A percentile compares a stretch with the other conserved stretches of the same genome.
Conservation (phyloP, 306 rosid species). For the Rubus idaeus region DNA sequence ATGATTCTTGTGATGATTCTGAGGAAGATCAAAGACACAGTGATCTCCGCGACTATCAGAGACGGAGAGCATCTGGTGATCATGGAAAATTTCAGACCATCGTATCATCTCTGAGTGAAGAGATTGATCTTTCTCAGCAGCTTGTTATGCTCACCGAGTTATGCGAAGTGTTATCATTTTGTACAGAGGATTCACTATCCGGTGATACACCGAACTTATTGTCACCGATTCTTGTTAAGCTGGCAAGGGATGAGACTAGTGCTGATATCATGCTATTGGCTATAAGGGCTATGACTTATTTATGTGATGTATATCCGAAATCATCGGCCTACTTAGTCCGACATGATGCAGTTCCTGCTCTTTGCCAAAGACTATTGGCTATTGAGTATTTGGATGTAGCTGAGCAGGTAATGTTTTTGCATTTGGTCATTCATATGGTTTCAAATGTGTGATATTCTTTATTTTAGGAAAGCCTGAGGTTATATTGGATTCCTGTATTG, state of each 20-base stretch:
- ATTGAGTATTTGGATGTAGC: conserved; percentile 93
- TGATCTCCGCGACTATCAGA: conserved; percentile 65
- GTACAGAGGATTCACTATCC: conserved; percentile 85
- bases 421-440: conserved; percentile 13
- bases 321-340: conserved; percentile 76
- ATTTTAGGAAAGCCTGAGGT: conserved; percentile 18
- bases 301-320: conserved; percentile 82
- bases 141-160: conserved; percentile 70
- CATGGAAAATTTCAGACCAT: conserved; percentile 74
- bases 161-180: conserved; percentile 84
- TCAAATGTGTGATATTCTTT: neutral
- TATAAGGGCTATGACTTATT: conserved; percentile 88
- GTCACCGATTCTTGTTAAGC: conserved; percentile 75
- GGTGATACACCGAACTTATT: conserved; percentile 65
- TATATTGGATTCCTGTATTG: conserved; percentile 18
- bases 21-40: conserved; percentile 70
- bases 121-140: conserved; percentile 68
- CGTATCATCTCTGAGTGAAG: conserved; percentile 64
- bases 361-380: conserved; percentile 76
- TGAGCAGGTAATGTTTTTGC: conserved; percentile 67
- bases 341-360: conserved; percentile 79
- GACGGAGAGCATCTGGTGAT: conserved; percentile 71
- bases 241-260: conserved; percentile 63
- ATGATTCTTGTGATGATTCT: conserved; percentile 93
- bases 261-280: conserved; percentile 79